Evolutionary conservation across 768 basidiomycete species (phyloP), one percentile per base, ranked within the genome.

Genomic region (Pisolithus marmoratus): DNA sequence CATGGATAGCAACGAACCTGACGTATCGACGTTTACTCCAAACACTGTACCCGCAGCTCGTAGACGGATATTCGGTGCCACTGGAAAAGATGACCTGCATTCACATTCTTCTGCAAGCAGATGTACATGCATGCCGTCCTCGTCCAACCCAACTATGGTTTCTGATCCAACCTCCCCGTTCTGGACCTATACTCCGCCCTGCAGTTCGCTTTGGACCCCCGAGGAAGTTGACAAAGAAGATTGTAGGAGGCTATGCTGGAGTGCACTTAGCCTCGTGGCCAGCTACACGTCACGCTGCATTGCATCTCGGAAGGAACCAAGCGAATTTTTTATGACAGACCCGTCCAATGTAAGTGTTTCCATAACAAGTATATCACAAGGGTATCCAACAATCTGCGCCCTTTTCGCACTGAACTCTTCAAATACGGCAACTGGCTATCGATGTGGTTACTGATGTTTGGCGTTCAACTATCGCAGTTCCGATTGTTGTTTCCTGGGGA

Each of bases 401-500:
- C 50, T 48, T 48, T 46, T 36, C 24, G 45, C 52, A 45, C 20
- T 53, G 20, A 17, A 46, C 26, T 24, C 42, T 36, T 31, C 46
- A 36, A 34, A 47, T 47, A 23, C 34, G 46, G 46, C 19, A 47
- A 47, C 34, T 47, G 46, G 20, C 51, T 49, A 23, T 38, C 56
- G 26, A 54, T 49, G 15, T 49, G 42, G 31, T 17, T 49, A 22
- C 38, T 47, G 46, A 47, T 47, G n/a, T 47, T 11, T 31, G 46
- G 31, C 31, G 19, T 31, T 37, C n/a, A 22, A 47, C 3, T 23
- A 36, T 9, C 48, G 34, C 31, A 60, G 60, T 59, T 55, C 42
- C 51, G 56, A 43, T 56, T 90, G 81, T 70, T 89, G 38, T 90
- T 90, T 65, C 89, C 89, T 1, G 87, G 86, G 1, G 88, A 91